Evolutionary conservation across 2,329 filamentous ascomycete species (phyloP), one percentile per base, ranked within the genome.

Genomic region (Albophoma yamanashiensis): DNA sequence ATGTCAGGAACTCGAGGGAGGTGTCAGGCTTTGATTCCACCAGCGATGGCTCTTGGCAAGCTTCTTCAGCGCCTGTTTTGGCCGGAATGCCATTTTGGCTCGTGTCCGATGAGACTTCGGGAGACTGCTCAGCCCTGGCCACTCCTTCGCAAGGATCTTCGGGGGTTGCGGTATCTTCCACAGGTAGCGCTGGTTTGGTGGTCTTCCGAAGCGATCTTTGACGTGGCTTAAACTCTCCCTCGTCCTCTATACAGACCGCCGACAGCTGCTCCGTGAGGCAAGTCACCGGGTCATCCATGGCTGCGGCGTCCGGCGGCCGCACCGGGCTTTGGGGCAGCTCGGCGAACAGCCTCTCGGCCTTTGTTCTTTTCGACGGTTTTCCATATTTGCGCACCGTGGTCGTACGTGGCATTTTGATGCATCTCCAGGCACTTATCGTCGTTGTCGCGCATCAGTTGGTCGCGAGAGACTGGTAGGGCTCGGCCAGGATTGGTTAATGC

Each of bases 311-410:
- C 45, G 66, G 65, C 53, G 64, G 69, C 56, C 78, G 76, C 57
- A 77, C 62, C 3, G 82, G 82, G 53, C 78, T 82, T 60, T 77
- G 76, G 0, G 81, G 79, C 11, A 84, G 69, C 64, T 82, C 79
- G 25, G 77, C 77, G 63, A 83, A 82, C 53, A 82, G 70, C 27
- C 78, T 74, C 50, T 80, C 75, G 22, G 76, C 73, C 61, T 75
- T 80, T 34, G 78, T 73, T 53, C 77, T 77, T 61, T 74, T 80
- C 38, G 74, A 73, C 53, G 73, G 73, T 62, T 79, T 82, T 61
- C 82, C 82, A 71, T 84, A 84, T 60, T 76, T 80, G 3, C 79
- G 77, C 12, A 74, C 65, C 22, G 74, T 68, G 4, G 72, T 70
- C 57, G 74, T 73, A 60, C 77, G 75, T 42, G 78, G 71, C 81